Evolutionary conservation across 495 filamentous ascomycete genomes (phyloP).

Genomic region (Neurospora tetrasperma): DNA sequence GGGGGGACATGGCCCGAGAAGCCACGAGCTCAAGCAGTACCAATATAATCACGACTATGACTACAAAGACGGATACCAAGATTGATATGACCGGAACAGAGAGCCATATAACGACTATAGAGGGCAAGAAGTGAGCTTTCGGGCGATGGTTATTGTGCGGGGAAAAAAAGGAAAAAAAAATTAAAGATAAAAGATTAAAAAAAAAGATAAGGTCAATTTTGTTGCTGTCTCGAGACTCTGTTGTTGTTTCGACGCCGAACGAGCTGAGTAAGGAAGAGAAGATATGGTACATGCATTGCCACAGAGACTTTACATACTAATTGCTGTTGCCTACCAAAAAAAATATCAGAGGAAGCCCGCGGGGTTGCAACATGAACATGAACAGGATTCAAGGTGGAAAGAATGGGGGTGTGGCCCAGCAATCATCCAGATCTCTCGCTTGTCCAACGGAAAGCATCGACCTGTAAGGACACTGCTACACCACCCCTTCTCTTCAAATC

Average conservation of each 20-base stretch:
- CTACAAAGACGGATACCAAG: too few relatives aligned
- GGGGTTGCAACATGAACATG: neutral
- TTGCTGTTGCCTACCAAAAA: neutral
- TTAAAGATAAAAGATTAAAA: too few relatives aligned
- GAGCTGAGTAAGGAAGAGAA: neutral
- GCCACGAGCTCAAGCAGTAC: too few relatives aligned
- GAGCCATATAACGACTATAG: too few relatives aligned
- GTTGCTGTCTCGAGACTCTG: neutral
- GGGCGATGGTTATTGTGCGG: too few relatives aligned
- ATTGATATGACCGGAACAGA: too few relatives aligned
- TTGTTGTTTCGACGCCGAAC: neutral
- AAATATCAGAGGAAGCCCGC: neutral
- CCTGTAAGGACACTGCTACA: neutral
- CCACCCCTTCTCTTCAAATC: neutral
- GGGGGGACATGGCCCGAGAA: too few relatives aligned
- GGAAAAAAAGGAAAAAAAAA: too few relatives aligned
- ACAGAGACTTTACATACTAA: neutral
- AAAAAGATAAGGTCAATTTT: neutral
- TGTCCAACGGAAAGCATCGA: neutral
- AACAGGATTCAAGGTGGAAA: neutral
- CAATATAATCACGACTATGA: too few relatives aligned
- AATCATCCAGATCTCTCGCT: neutral
- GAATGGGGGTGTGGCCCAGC: neutral
- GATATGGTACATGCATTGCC: neutral
- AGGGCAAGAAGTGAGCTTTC: too few relatives aligned